Evolutionary conservation across 2,329 filamentous ascomycete species (phyloP).

Genomic region (Aspergillus glaucus): DNA sequence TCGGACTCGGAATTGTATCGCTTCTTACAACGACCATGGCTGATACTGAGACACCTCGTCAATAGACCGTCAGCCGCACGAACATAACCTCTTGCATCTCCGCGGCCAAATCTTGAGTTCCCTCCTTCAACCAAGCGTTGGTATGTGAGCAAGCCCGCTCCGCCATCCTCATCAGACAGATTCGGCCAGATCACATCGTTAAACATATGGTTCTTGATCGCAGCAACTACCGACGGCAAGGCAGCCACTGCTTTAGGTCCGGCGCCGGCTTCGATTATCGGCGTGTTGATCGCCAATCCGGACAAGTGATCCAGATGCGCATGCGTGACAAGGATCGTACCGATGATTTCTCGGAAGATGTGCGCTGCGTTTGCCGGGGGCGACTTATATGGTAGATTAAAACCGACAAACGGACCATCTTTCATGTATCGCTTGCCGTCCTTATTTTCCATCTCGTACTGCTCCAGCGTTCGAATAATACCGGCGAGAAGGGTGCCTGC

Average conservation of each 20-base stretch:
- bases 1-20: constrained; percentile 45
- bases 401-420: constrained; percentile 72
- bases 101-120: constrained; percentile 74
- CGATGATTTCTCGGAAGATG: constrained; percentile 71
- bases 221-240: constrained; percentile 79
- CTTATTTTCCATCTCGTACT: constrained; percentile 18
- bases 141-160: constrained; percentile 86
- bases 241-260: constrained; percentile 79
- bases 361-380: constrained; percentile 73
- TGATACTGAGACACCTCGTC: constrained; percentile 81
- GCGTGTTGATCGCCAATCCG: constrained; percentile 89
- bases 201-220: constrained; percentile 91
- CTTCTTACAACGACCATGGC: constrained; percentile 83
- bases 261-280: constrained; percentile 69
- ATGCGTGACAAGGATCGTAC: constrained; percentile 88
- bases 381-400: constrained; percentile 61
- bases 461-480: constrained; percentile 71
- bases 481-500: constrained; percentile 83
- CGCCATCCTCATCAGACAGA: constrained; percentile 89
- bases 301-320: constrained; percentile 94
- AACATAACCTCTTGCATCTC: constrained; percentile 74
- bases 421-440: constrained; percentile 25
- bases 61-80: constrained; percentile 82
- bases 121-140: constrained; percentile 83
- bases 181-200: constrained; percentile 99